Conservation (phyloP, 345 rosid species). For the Hypericum perforatum region DNA sequence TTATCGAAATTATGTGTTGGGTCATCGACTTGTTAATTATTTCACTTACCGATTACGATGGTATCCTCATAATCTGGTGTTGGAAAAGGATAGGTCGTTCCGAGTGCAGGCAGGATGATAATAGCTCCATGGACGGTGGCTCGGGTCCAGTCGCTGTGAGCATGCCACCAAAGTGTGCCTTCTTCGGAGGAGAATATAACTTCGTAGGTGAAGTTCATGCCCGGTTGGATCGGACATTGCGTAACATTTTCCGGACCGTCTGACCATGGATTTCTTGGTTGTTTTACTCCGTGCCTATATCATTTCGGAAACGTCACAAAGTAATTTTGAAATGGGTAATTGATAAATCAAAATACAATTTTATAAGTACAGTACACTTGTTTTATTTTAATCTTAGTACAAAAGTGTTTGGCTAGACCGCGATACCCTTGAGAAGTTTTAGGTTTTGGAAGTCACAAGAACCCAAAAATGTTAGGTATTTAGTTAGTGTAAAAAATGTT, state of each 20-base stretch:
- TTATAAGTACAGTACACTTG: no score
- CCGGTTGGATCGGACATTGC: slow-evolving; percentile 17
- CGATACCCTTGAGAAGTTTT: no score
- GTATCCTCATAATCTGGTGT: slow-evolving; percentile 11
- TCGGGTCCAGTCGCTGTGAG: slow-evolving; percentile 18
- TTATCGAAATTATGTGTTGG: background rate
- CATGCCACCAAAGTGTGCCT: slow-evolving; percentile 17
- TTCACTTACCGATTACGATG: slow-evolving; percentile 14
- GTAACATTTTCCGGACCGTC: slow-evolving; percentile 23
- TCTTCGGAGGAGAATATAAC: slow-evolving; percentile 17
- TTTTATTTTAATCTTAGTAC: no score
- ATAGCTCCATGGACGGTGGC: slow-evolving; percentile 21
- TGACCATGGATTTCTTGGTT: slow-evolving; percentile 14
- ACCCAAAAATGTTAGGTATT: no score
- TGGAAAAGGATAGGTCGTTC: slow-evolving; percentile 11
- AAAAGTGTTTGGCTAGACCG: no score
- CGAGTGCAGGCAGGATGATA: background rate
- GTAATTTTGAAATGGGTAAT: no score
- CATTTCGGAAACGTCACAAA: no score
- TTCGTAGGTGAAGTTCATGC: slow-evolving; percentile 14
- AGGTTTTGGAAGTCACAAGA: no score
- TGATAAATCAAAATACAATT: no score
- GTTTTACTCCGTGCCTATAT: background rate
- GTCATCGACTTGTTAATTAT: no score
- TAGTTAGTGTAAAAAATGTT: no score